phyloP scores from a whole-genome alignment of 2,329 filamentous ascomycete species.

The Aspergillus floridensis region DNA sequence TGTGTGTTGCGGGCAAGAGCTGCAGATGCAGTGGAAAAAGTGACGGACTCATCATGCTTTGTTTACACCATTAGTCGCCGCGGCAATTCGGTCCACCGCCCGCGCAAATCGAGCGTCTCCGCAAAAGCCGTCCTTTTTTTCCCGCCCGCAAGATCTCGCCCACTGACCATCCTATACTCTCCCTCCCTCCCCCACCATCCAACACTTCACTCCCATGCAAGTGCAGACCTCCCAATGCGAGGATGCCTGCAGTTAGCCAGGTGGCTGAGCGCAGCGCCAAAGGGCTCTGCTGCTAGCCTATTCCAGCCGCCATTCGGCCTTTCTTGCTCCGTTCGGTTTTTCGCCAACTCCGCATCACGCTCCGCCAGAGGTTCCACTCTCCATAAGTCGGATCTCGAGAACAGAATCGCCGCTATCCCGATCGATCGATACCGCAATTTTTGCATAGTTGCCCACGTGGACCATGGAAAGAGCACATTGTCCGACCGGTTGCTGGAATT shows the following conservation, averaged over 20 bases:
- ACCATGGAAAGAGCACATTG: conserved; percentile 97
- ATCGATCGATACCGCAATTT: conserved; percentile 74
- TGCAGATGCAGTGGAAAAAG: conserved; percentile 8
- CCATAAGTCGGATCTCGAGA: conserved; percentile 54
- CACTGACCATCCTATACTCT: not conserved
- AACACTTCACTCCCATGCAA: conserved; percentile 28
- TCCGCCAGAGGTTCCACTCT: conserved; percentile 23
- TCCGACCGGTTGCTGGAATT: conserved; percentile 89
- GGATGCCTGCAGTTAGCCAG: conserved; percentile 47
- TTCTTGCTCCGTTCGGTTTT: conserved; percentile 27
- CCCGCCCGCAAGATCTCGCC: conserved; percentile 13
- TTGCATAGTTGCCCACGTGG: conserved; percentile 97
- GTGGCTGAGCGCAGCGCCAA: conserved; percentile 45
- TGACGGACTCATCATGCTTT: conserved; percentile 20
- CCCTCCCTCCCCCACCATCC: not conserved
- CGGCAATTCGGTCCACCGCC: conserved; percentile 36
- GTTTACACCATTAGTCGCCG: conserved; percentile 30
- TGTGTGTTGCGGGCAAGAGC: not conserved
- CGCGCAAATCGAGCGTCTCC: conserved; percentile 28
- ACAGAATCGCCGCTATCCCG: conserved; percentile 52
- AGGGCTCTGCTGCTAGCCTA: conserved; percentile 31
- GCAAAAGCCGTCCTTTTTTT: conserved; percentile 27
- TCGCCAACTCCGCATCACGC: conserved; percentile 31
- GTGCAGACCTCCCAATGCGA: conserved; percentile 44
- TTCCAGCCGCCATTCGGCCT: conserved; percentile 28